These are phyloP conservation scores for Cyclotella baltica DNA, from an alignment of 108 stramenopile species.

Conservation along the genomic window DNA sequence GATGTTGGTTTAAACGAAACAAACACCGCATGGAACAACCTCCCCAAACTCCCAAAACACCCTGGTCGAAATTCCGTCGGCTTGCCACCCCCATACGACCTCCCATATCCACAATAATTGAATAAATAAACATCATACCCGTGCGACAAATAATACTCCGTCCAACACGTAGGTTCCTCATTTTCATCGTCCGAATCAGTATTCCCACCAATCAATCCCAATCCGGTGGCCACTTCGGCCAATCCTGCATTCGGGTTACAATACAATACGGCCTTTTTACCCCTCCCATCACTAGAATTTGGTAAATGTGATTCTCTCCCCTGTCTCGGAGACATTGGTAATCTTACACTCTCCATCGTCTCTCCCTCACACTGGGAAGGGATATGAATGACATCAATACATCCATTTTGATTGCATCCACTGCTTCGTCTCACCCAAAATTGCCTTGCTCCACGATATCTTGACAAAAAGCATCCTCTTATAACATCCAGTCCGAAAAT, in stretches of 20 bases:
- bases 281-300: conserved; percentile 3
- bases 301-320: conserved; percentile 21
- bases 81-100: conserved; percentile 63
- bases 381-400: conserved; percentile 78
- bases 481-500: conserved; percentile 87
- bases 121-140: conserved; percentile 88
- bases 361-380: conserved; percentile 47
- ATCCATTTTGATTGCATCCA: conserved; percentile 28
- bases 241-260: conserved; percentile 93
- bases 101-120: conserved; percentile 91
- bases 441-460: conserved; percentile 82
- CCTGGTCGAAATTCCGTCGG: conserved; percentile 50
- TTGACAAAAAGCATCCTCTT: conserved; percentile 76
- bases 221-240: conserved; percentile 83
- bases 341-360: conserved; percentile 7
- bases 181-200: conserved; percentile 37
- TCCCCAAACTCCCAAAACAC: conserved; percentile 52
- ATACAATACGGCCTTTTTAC: conserved; percentile 78
- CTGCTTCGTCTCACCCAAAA: conserved; percentile 73
- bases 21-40: conserved; percentile 60
- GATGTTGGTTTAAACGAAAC: conserved; percentile 73
- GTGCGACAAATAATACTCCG: conserved; percentile 74
- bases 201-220: conserved; percentile 86
- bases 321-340: conserved; percentile 48
- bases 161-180: conserved; percentile 68